Evolutionary conservation across 208 protist species (phyloP), one percentile per base, ranked within the genome.

Genomic region (Novymonas esmeraldas): DNA sequence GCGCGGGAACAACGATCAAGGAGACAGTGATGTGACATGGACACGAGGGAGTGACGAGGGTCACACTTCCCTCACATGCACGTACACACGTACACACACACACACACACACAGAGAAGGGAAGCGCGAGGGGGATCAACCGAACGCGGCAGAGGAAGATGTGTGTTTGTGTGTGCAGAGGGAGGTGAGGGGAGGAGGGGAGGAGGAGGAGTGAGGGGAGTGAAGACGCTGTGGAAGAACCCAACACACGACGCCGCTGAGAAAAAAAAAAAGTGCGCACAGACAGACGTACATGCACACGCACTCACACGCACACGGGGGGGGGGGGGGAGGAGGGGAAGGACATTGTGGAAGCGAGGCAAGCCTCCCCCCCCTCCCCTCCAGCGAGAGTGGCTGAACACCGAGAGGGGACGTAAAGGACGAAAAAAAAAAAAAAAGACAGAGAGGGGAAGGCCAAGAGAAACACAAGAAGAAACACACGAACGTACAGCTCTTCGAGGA

Each of bases 1-100:
- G 20, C 31, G 34, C 29, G 29, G 24, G 58, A 72, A 62, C 6
- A 55, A 73, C 20, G 59, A 49, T 48, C 18, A 61, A 38, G 57
- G 36, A 24, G n/a, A 33, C 2, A 52, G 18, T 6, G 31, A 68
- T 22, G 28, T 34, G 39, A 49, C 41, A 50, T n/a, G n/a, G n/a
- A n/a, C n/a, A n/a, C n/a, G n/a, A n/a, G n/a, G n/a, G n/a, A n/a
- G n/a, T n/a, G n/a, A n/a, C n/a, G n/a, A n/a, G n/a, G n/a, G n/a
- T n/a, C n/a, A n/a, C n/a, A n/a, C n/a, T n/a, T n/a, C 26, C 31
- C 24, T 11, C 29, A 63, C 29, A 29, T 5, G 33, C 36, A 29
- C 44, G 51, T 31, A 42, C n/a, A 64, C n/a, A 42, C 57, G 18
- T 4, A 36, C 3, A 49, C 48, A 26, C 4, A 11, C 2, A 24